Evolutionary conservation across 1,284 basidiomycete species (phyloP).

Genomic region (Sporisorium sorghi): DNA sequence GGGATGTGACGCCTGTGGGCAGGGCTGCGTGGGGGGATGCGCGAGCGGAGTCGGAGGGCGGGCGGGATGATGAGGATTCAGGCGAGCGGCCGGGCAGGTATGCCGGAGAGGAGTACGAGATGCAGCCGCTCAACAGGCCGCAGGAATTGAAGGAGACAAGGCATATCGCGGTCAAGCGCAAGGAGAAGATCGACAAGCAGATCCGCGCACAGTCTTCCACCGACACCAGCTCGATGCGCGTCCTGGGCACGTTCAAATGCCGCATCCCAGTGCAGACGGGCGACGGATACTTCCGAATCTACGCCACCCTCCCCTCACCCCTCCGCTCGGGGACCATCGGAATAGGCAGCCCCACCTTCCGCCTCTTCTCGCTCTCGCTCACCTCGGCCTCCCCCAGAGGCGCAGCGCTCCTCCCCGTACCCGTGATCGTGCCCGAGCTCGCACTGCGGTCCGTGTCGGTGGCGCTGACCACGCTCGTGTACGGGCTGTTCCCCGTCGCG

Average conservation of each 20-base stretch:
- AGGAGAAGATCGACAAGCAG: slow-evolving; percentile 51
- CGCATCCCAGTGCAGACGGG: slow-evolving; percentile 53
- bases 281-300: slow-evolving; percentile 60
- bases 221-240: slow-evolving; percentile 25
- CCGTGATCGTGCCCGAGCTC: slow-evolving; percentile 58
- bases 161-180: slow-evolving; percentile 32
- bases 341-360: slow-evolving; percentile 51
- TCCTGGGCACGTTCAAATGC: slow-evolving; percentile 48
- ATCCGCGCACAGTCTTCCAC: slow-evolving; percentile 32
- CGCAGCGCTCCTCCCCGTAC: slow-evolving; percentile 51
- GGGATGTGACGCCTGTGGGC: slow-evolving; percentile 48
- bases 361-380: slow-evolving; percentile 57
- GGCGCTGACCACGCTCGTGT: slow-evolving; percentile 46
- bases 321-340: slow-evolving; percentile 16
- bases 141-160: slow-evolving; percentile 22
- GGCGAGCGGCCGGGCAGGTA: slow-evolving; percentile 26
- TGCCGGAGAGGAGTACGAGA: slow-evolving; percentile 39
- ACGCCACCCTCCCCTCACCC: slow-evolving; percentile 40
- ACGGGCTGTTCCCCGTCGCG: slow-evolving; percentile 59
- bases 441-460: slow-evolving; percentile 46
- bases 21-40: slow-evolving; percentile 45
- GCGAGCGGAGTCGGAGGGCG: slow-evolving; percentile 22
- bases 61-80: slow-evolving; percentile 47
- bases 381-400: slow-evolving; percentile 58
- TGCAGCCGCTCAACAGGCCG: slow-evolving; percentile 34